Conservation (phyloP, 345 rosid genomes). For the Eucalyptus tenuipes region DNA sequence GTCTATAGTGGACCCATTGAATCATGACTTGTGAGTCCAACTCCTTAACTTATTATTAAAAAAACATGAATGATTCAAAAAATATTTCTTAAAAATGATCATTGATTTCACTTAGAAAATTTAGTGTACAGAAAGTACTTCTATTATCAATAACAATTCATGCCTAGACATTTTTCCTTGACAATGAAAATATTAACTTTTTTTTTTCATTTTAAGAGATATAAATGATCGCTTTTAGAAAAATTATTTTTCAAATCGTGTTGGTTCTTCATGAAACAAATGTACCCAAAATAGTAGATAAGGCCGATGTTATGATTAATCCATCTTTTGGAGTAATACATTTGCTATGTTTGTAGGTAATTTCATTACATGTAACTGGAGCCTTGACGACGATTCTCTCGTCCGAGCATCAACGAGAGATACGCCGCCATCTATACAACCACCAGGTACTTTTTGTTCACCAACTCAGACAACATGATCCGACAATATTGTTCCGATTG, state of each 20-base stretch:
- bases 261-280: not conserved
- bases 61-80: not conserved
- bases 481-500: too few relatives aligned
- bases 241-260: not conserved
- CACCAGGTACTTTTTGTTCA: slow-evolving; percentile 37
- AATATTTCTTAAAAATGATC: not conserved
- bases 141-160: not conserved
- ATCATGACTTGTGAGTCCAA: not conserved
- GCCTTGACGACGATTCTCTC: slow-evolving; percentile 14
- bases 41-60: not conserved
- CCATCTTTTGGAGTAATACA: not conserved
- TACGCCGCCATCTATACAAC: slow-evolving; percentile 45
- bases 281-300: not conserved
- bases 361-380: slow-evolving; percentile 36
- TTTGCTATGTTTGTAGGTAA: slow-evolving; percentile 22
- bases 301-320: not conserved
- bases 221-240: not conserved
- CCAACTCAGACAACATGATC: not conserved
- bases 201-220: not conserved
- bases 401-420: slow-evolving; percentile 24
- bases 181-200: not conserved
- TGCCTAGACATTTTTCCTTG: not conserved
- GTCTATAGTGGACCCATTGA: not conserved
- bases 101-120: not conserved
- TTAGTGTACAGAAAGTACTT: not conserved